These are phyloP conservation scores for Podospora tetraspora DNA, from an alignment of 495 filamentous ascomycete genomes.

Conservation along the genomic window DNA sequence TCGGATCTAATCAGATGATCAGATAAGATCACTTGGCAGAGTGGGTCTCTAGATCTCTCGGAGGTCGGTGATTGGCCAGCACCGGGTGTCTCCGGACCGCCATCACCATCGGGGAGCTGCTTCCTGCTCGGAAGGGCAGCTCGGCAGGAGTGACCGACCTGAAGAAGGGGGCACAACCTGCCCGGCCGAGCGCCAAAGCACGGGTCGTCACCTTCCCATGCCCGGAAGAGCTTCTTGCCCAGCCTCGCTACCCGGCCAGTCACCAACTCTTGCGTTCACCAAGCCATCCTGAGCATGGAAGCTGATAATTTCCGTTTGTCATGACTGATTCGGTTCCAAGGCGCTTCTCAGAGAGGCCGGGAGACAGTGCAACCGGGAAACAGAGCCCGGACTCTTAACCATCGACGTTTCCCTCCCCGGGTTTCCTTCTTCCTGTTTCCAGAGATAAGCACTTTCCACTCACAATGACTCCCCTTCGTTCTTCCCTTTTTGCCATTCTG, in stretches of 20 bases:
- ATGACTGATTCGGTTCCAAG: no score
- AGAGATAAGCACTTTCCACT: not conserved
- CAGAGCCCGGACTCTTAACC: no score
- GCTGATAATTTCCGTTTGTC: no score
- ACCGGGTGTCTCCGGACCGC: not conserved
- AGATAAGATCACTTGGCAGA: conserved; percentile 24
- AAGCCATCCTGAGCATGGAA: no score
- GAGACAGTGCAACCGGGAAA: no score
- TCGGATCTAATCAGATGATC: conserved; percentile 24
- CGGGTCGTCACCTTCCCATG: not conserved
- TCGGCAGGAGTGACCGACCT: not conserved
- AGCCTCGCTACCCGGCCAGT: no score
- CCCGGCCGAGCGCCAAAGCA: not conserved
- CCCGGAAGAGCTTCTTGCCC: no score
- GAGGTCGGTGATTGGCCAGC: not conserved
- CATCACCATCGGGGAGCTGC: not conserved
- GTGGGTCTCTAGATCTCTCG: not conserved
- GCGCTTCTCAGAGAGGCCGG: no score
- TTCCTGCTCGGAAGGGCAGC: not conserved
- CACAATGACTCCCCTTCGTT: conserved; percentile 4
- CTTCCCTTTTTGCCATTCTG: conserved; percentile 10
- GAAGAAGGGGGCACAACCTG: not conserved
- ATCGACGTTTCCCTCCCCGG: not conserved
- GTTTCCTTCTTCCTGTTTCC: not conserved
- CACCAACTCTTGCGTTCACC: no score